Evolutionary conservation across 2,329 filamentous ascomycete species (phyloP), one percentile per base, ranked within the genome.

Genomic region (Chaetomiaceae sp.): DNA sequence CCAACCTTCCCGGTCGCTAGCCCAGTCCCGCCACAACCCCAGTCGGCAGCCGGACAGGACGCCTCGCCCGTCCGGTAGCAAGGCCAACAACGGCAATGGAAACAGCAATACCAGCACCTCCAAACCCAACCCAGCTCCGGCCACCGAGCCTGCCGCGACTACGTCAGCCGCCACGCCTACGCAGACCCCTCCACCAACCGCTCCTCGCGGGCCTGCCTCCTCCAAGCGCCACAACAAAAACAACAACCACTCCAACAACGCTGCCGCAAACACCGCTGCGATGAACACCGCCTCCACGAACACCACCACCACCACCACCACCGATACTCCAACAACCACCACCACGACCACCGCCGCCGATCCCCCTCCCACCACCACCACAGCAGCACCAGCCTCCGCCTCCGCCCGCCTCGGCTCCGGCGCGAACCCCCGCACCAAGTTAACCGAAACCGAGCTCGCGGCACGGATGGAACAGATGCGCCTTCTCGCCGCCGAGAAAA

Each of bases 391-490:
- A 42, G 17, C 41, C 18, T 17, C 45, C 9, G 48, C 45, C 8
- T 63, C 68, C 36, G 58, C 65, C 8, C 76, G 78, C 9, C 59
- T 75, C 9, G 65, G 68, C 44, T 79, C 76, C 2, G 78, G 78
- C 48, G 73, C 71, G 11, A 80, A 79, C 63, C 77, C 78, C 19
- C 75, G 77, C 10, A 73, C 73, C 19, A 81, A 81, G 62, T 70
- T 80, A 22, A 81, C 78, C 0, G 77, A 83, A 0, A 64, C 67
- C 1, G 75, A 83, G 62, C 71, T 83, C 4, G 68, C 75, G 0
- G 72, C 67, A 49, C 80, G 79, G 59, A 78, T 83, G 73, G 75
- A 75, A 55, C 67, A 75, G 59, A 81, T 80, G 74, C 77, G 78
- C 47, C 68, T 82, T 8, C 60, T 78, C 0, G 69, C 72, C 0